Percentiles rank a stretch among this genome's conserved stretches.
These are phyloP conservation scores for Diaporthe amygdali DNA, from an alignment of 2,329 filamentous ascomycete genomes.

Conservation along the genomic window DNA sequence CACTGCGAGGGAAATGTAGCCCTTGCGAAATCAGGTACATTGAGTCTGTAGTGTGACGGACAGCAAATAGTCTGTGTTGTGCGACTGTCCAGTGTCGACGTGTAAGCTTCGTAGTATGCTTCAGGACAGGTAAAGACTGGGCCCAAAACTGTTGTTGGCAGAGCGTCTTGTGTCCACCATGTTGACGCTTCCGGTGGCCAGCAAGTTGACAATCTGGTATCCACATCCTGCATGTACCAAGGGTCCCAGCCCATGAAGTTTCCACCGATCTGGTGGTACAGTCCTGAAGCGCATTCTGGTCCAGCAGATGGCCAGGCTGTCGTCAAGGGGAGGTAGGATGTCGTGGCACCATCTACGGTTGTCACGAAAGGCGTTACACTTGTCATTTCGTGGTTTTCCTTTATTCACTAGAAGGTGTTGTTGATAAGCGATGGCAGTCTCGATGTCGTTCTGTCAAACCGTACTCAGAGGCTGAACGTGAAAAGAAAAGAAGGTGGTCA, in stretches of 20 bases:
- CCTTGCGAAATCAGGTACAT: neutral
- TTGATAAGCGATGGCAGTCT: too few species aligned
- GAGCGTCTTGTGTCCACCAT: slow-evolving; percentile 18
- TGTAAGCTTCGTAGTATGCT: slow-evolving; percentile 1
- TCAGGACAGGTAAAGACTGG: slow-evolving; percentile 3
- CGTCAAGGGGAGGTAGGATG: slow-evolving; percentile 8
- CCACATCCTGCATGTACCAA: neutral
- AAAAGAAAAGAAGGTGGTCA: neutral
- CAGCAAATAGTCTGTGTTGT: slow-evolving; percentile 18
- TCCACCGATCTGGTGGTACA: slow-evolving; percentile 11
- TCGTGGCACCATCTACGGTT: slow-evolving; percentile 6
- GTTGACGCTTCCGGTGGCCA: slow-evolving; percentile 20
- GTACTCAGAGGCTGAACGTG: neutral
- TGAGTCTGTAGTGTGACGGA: slow-evolving; percentile 13
- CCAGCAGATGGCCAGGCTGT: slow-evolving; percentile 4
- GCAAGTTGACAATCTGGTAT: neutral
- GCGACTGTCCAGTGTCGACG: neutral
- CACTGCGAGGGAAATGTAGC: slow-evolving; percentile 16
- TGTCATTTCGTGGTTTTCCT: neutral
- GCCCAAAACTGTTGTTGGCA: neutral
- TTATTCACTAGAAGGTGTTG: neutral
- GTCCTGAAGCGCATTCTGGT: neutral
- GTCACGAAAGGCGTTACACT: slow-evolving; percentile 6
- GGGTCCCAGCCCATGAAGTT: slow-evolving; percentile 19
- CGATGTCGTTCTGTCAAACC: neutral